These are phyloP conservation scores for Alternaria incomplexa DNA, from an alignment of 2,329 filamentous ascomycete species.

Conservation along the genomic window DNA sequence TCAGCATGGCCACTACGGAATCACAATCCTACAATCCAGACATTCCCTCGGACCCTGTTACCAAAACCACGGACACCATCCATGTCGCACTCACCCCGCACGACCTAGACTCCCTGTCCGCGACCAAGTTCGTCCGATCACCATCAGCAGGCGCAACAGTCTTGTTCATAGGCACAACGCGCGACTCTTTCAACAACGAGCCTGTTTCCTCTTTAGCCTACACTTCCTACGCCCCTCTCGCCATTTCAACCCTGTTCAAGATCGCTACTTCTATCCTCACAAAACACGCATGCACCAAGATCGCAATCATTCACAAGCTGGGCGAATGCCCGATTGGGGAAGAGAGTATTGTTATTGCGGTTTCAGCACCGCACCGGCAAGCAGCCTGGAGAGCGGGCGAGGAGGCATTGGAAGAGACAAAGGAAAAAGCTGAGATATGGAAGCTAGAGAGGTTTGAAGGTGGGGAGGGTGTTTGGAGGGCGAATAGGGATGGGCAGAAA, in stretches of 20 bases:
- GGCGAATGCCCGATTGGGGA: slow-evolving; percentile 88
- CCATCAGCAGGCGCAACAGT: slow-evolving; percentile 42
- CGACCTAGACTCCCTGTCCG: slow-evolving; percentile 61
- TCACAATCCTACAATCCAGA: slow-evolving; percentile 30
- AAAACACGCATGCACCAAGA: slow-evolving; percentile 71
- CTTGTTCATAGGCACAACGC: slow-evolving; percentile 67
- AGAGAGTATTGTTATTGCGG: slow-evolving; percentile 89
- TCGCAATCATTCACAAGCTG: slow-evolving; percentile 83
- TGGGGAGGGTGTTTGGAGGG: slow-evolving; percentile 81
- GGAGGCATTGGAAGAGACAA: slow-evolving; percentile 85
- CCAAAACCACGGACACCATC: slow-evolving; percentile 51
- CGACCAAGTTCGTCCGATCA: slow-evolving; percentile 72
- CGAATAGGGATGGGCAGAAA: slow-evolving; percentile 76
- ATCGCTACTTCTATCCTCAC: slow-evolving; percentile 65
- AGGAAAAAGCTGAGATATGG: slow-evolving; percentile 91
- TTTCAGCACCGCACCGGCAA: slow-evolving; percentile 81
- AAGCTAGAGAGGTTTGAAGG: slow-evolving; percentile 87
- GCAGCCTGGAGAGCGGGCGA: slow-evolving; percentile 89
- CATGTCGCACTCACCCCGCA: slow-evolving; percentile 73
- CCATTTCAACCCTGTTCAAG: slow-evolving; percentile 69
- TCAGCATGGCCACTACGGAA: slow-evolving; percentile 36
- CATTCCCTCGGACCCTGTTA: slow-evolving; percentile 36
- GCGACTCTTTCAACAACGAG: slow-evolving; percentile 74
- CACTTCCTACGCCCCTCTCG: slow-evolving; percentile 73
- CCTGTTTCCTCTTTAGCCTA: slow-evolving; percentile 79